Base-by-base conservation (phyloP, 2,329 filamentous ascomycete species). In the Pezicula rhizophila region DNA sequence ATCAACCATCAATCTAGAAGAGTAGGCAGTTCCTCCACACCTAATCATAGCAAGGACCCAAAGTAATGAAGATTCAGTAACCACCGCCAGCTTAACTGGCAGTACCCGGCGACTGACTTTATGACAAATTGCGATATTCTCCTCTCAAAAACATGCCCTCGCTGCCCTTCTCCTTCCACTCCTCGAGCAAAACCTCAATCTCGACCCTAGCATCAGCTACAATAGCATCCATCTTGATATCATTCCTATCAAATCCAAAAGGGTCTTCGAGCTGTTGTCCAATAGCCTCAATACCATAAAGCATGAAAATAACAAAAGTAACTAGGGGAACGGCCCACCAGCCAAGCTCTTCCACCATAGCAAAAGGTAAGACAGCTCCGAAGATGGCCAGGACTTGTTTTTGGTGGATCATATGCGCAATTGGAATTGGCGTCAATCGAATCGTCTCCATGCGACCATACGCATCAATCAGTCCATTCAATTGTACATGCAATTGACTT, bases 151-250 rank as follows among this genome's bases (percentile, higher is more conserved):
- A 42, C 40, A 42, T 42, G 23, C 40, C 40, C 8, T 15, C 18
- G 14, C 40, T 42, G 10, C 40, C 40, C 25, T 42, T 42, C 20
- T 42, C 40, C 25, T 12, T 42, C 40, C 40, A 42, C n/a, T 42
- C 40, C n/a, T 42, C 40, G 5, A 42, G 20, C 2, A 42, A 17
- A 42, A 42, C 40, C 25, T 42, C 40, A 14, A 42, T 42, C 25
- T 42, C 40, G 15, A 42, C 20, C 14, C 40, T 23, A 14, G 25
- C 25, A 42, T 42, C 40, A 12, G 40, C 40, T 14, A 42, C 40
- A 17, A 42, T 42, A 8, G 40, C 40, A 26, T 42, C 40, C 40
- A 42, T 42, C 20, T 42, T 42, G 20, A 42, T 42, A 42, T 42
- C 40, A 28, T 42, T 42, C 25, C 40, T 42, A 15, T 42, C 40